Evolutionary conservation across 441 rosid species (phyloP).

Genomic region (Euphorbia celastroides): DNA sequence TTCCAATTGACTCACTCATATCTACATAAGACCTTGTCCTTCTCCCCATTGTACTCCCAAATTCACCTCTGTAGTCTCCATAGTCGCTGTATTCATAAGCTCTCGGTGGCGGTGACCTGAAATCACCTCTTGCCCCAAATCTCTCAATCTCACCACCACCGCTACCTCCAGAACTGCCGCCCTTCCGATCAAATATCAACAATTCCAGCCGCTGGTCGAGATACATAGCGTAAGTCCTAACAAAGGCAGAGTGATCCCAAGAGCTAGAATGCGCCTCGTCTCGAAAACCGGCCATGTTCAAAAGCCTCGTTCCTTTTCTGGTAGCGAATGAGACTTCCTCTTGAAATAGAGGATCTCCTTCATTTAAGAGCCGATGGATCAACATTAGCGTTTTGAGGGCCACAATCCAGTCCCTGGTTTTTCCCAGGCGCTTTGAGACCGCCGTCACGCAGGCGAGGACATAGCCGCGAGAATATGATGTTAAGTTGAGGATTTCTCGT

Average conservation of each 20-base stretch:
- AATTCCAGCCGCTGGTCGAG: slow-evolving; percentile 84
- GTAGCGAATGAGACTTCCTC: slow-evolving; percentile 86
- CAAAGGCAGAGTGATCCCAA: slow-evolving; percentile 95
- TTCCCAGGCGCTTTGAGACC: slow-evolving; percentile 73
- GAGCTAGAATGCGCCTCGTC: slow-evolving; percentile 97
- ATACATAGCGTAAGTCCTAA: slow-evolving; percentile 73
- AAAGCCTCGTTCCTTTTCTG: slow-evolving; percentile 71
- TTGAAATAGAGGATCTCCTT: slow-evolving; percentile 66
- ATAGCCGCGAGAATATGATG: slow-evolving; percentile 71
- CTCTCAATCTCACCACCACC: slow-evolving; percentile 44
- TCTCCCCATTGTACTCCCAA: slow-evolving; percentile 42
- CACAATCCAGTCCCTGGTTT: slow-evolving; percentile 95
- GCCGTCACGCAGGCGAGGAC: slow-evolving; percentile 67
- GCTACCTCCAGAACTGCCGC: slow-evolving; percentile 16
- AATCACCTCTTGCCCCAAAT: slow-evolving; percentile 50
- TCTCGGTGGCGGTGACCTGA: slow-evolving; percentile 68
- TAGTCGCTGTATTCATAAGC: slow-evolving; percentile 51
- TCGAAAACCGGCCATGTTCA: slow-evolving; percentile 82
- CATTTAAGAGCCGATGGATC: slow-evolving; percentile 69
- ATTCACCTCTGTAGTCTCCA: slow-evolving; percentile 46
- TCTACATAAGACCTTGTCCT: slow-evolving; percentile 80
- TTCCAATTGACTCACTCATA: slow-evolving; percentile 51
- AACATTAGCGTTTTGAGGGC: slow-evolving; percentile 73
- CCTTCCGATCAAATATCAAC: slow-evolving; percentile 58
- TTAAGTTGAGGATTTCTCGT: slow-evolving; percentile 64